Percentiles rank a stretch among this genome's conserved stretches.
Conservation (phyloP, 2,329 filamentous ascomycete species). For the Fusarium chaquense region DNA sequence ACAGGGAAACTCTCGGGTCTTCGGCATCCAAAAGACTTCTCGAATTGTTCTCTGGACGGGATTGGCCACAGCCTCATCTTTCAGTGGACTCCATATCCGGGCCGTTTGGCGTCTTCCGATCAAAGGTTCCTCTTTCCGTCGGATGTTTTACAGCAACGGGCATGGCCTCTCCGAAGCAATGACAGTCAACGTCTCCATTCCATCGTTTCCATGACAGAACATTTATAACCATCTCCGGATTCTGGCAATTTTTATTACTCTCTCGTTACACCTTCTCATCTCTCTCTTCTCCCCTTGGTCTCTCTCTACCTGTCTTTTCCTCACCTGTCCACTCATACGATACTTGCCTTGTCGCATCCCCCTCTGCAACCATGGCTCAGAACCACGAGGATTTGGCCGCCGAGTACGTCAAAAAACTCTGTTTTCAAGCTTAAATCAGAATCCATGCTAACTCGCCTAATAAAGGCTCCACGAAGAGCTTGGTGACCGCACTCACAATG, state of each 20-base stretch:
- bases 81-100: slow-evolving; percentile 33
- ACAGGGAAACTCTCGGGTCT: slow-evolving; percentile 29
- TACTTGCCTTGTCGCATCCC: slow-evolving; percentile 7
- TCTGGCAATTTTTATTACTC: slow-evolving; percentile 30
- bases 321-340: background rate
- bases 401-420: slow-evolving; percentile 47
- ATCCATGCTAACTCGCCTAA: slow-evolving; percentile 20
- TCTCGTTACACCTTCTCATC: slow-evolving; percentile 15
- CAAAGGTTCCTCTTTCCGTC: slow-evolving; percentile 41
- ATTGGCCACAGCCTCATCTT: slow-evolving; percentile 12
- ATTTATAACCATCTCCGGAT: slow-evolving; percentile 39
- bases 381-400: slow-evolving; percentile 52
- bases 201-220: slow-evolving; percentile 32
- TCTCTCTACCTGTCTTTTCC: background rate
- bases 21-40: slow-evolving; percentile 46
- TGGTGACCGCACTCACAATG: slow-evolving; percentile 42
- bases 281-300: slow-evolving; percentile 4
- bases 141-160: slow-evolving; percentile 38
- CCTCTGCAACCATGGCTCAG: slow-evolving; percentile 48
- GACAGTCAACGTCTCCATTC: slow-evolving; percentile 2
- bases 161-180: slow-evolving; percentile 16
- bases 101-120: slow-evolving; percentile 30
- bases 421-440: slow-evolving; percentile 21
- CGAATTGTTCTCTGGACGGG: slow-evolving; percentile 24
- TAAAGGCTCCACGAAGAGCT: slow-evolving; percentile 48